These are phyloP conservation scores for Penicillium taxi DNA, from an alignment of 495 filamentous ascomycete genomes.

Conservation along the genomic window DNA sequence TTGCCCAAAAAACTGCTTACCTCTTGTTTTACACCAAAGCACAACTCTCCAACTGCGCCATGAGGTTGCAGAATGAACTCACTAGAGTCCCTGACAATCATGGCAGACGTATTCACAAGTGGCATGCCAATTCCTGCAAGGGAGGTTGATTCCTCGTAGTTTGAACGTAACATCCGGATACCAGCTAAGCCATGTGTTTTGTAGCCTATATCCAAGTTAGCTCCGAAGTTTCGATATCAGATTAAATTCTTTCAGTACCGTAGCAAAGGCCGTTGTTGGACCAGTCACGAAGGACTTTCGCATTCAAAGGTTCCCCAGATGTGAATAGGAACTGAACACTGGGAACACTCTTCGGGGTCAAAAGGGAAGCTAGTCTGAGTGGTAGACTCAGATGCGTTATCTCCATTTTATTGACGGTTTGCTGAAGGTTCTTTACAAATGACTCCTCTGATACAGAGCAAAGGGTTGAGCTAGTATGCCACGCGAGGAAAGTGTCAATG, in stretches of 20 bases:
- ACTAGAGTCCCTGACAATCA: slow-evolving; percentile 46
- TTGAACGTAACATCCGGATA: slow-evolving; percentile 57
- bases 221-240: neutral
- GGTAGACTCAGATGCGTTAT: slow-evolving; percentile 75
- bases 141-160: slow-evolving; percentile 32
- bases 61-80: slow-evolving; percentile 44
- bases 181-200: slow-evolving; percentile 68
- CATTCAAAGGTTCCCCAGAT: slow-evolving; percentile 63
- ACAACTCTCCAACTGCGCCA: slow-evolving; percentile 71
- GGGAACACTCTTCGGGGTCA: slow-evolving; percentile 55
- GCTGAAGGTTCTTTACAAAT: slow-evolving; percentile 56
- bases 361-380: slow-evolving; percentile 62
- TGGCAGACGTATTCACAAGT: slow-evolving; percentile 61
- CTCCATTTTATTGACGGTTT: slow-evolving; percentile 44
- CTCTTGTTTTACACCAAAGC: slow-evolving; percentile 75
- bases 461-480: slow-evolving; percentile 63
- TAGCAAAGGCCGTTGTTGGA: slow-evolving; percentile 56
- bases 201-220: slow-evolving; percentile 40
- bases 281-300: slow-evolving; percentile 59
- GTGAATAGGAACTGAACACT: slow-evolving; percentile 58
- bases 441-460: slow-evolving; percentile 59
- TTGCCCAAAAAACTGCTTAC: no score
- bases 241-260: slow-evolving; percentile 34
- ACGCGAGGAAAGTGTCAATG: slow-evolving; percentile 74
- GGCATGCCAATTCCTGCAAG: slow-evolving; percentile 57